A percentile compares a stretch with the other conserved stretches of the same genome.
Evolutionary conservation across 108 stramenopile genomes (phyloP).

Genomic region (Skeletonema potamos): DNA sequence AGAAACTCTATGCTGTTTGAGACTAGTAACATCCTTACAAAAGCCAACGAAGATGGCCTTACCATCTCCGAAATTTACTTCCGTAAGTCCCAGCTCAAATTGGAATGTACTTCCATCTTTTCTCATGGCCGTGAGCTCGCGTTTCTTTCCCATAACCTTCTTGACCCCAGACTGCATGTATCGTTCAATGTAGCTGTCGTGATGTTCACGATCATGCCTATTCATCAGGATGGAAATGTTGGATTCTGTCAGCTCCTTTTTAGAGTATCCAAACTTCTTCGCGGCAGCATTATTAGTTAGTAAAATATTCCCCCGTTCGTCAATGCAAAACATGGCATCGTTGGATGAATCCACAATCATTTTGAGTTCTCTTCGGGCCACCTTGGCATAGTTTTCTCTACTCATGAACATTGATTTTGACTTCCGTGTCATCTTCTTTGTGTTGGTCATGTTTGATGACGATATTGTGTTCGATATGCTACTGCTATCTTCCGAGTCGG

Average conservation of each 20-base stretch:
- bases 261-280: constrained; percentile 23
- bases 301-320: constrained; percentile 15
- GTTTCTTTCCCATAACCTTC: constrained; percentile 21
- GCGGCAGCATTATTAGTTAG: constrained; percentile 27
- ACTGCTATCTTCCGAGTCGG: background rate
- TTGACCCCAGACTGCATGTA: constrained; percentile 25
- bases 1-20: constrained; percentile 19
- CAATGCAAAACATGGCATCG: constrained; percentile 34
- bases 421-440: background rate
- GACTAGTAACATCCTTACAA: constrained; percentile 25
- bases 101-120: constrained; percentile 28
- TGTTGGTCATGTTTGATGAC: background rate
- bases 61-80: constrained; percentile 10
- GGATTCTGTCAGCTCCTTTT: constrained; percentile 15
- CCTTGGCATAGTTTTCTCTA: background rate
- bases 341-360: constrained; percentile 22
- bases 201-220: constrained; percentile 1
- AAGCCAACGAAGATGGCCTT: constrained; percentile 32
- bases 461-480: background rate
- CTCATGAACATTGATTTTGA: background rate
- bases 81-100: constrained; percentile 22
- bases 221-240: constrained; percentile 28
- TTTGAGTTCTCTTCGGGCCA: constrained; percentile 2
- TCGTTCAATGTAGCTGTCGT: constrained; percentile 17
- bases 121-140: constrained; percentile 17